Evolutionary conservation across 768 basidiomycete species (phyloP).

Genomic region (Paxillus involutus): DNA sequence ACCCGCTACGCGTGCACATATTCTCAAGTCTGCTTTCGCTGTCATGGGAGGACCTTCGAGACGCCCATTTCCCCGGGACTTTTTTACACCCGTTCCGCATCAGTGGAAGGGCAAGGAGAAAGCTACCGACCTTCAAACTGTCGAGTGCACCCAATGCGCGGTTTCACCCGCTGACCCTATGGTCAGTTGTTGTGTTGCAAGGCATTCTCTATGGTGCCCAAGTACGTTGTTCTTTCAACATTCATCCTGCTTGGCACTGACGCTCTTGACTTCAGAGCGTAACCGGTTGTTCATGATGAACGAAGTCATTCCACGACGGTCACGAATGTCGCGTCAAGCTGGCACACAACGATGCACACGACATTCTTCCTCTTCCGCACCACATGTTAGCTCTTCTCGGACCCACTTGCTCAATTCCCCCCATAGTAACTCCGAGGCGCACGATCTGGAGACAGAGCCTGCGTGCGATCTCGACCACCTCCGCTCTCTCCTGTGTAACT

Average conservation of each 20-base stretch:
- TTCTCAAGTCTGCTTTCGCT: constrained; percentile 28
- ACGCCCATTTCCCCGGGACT: constrained; percentile 41
- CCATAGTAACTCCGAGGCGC: background rate
- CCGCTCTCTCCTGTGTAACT: constrained; percentile 17
- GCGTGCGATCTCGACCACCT: constrained; percentile 8
- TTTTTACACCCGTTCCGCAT: constrained; percentile 56
- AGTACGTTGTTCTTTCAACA: constrained; percentile 30
- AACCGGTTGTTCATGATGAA: constrained; percentile 37
- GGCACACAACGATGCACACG: constrained; percentile 18
- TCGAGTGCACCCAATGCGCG: constrained; percentile 30
- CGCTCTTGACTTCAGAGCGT: constrained; percentile 21
- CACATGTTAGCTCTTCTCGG: constrained; percentile 3
- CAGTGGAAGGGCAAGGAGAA: constrained; percentile 56
- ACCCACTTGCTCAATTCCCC: constrained; percentile 10
- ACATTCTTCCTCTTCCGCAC: constrained; percentile 22
- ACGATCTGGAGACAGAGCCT: constrained; percentile 4
- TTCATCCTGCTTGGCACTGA: constrained; percentile 7
- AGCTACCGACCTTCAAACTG: constrained; percentile 28
- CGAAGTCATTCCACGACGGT: constrained; percentile 31
- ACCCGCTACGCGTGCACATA: constrained; percentile 22
- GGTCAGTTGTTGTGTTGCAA: constrained; percentile 45
- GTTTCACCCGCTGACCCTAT: constrained; percentile 3
- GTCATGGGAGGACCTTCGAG: constrained; percentile 31
- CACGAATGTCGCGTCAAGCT: constrained; percentile 10
- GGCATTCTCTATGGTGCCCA: constrained; percentile 50